Conservation (phyloP, 2,329 filamentous ascomycete genomes). For the Penicillium brevicompactum region DNA sequence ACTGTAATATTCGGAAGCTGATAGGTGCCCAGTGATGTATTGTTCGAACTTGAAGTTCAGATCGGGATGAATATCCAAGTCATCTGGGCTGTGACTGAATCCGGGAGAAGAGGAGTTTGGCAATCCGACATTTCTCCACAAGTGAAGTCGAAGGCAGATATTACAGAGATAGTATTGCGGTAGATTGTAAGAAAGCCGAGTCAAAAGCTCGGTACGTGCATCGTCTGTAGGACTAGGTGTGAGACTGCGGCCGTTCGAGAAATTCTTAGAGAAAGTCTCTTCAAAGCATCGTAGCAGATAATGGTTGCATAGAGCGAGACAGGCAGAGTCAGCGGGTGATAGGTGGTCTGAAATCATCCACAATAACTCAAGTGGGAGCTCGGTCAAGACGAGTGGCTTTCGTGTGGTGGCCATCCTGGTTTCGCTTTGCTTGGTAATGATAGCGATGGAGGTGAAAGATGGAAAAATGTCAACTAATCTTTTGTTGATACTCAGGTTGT, state of each 20-base stretch:
- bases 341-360: neutral
- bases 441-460: no score
- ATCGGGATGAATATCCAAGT: neutral
- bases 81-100: neutral
- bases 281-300: neutral
- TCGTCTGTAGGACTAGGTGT: neutral
- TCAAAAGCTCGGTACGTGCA: neutral
- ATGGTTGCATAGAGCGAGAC: neutral
- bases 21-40: neutral
- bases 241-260: neutral
- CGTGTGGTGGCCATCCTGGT: neutral
- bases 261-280: neutral
- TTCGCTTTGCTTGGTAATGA: neutral
- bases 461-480: no score
- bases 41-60: neutral
- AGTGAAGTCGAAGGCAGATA: conserved; percentile 11
- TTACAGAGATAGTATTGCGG: conserved; percentile 16
- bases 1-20: neutral
- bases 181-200: neutral
- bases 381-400: neutral
- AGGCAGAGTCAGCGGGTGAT: neutral
- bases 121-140: conserved; percentile 7
- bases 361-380: neutral
- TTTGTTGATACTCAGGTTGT: no score
- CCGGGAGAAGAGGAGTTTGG: neutral